A percentile compares a stretch with the other conserved stretches of the same genome.
phyloP scores from a whole-genome alignment of 1,284 basidiomycete species.

The Microbotryum violaceum region DNA sequence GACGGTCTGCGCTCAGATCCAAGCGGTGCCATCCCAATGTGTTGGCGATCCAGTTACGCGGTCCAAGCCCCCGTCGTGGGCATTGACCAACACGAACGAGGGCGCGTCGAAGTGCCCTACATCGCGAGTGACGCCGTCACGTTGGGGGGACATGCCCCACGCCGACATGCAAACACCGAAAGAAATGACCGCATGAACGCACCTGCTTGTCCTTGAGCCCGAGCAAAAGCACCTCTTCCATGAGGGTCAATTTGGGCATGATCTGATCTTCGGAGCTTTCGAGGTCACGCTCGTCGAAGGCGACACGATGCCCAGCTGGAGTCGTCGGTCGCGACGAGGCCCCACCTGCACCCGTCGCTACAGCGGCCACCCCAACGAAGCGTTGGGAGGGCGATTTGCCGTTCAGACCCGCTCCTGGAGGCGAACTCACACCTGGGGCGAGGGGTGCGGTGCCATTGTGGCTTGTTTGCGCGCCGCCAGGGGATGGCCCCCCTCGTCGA shows the following conservation, averaged over 20 bases:
- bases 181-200: not conserved
- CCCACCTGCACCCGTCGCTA: no score
- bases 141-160: not conserved
- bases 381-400: no score
- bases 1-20: no score
- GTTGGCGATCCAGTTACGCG: no score
- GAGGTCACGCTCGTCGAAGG: constrained; percentile 88
- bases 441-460: no score
- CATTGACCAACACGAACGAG: not conserved
- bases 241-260: constrained; percentile 79
- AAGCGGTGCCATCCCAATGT: no score
- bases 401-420: no score
- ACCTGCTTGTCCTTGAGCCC: constrained; percentile 47
- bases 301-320: constrained; percentile 53
- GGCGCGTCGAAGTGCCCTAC: not conserved
- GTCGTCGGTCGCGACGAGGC: not conserved
- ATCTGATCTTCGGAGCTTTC: constrained; percentile 65
- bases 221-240: constrained; percentile 91
- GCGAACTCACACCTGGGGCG: no score
- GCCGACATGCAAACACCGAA: not conserved
- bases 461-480: no score
- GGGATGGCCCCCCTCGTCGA: constrained; percentile 4
- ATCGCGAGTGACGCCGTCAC: not conserved
- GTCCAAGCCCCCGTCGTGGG: not conserved
- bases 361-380: no score